Base-by-base conservation (phyloP, 1,139 yeast species). In the Taphrina wiesneri region DNA sequence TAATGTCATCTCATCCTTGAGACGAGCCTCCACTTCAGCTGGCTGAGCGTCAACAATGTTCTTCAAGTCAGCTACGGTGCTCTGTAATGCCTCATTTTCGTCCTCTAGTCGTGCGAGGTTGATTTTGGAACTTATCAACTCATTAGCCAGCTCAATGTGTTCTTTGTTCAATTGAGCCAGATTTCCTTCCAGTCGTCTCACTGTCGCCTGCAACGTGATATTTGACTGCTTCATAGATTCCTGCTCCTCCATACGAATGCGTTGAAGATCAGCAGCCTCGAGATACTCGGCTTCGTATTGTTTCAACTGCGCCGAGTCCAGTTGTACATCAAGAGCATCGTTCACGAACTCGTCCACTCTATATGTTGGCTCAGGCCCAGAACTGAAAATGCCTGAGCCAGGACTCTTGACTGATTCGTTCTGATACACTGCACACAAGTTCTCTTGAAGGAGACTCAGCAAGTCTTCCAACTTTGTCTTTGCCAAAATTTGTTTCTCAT, bases 71-170 rank as follows among this genome's bases (percentile, higher is more conserved):
- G 78, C 77, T 23, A 88, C 81, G 68, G 85, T 86, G 1, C 77
- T 74, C 66, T 79, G 77, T 68, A 91, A 77, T 56, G 82, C 82
- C 26, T 80, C 82, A 69, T 90, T 90, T 67, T 85, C 87, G 63
- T 85, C 87, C 63, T 81, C 80, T 34, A 91, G 77, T 26, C 87
- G 86, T 11, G 87, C 90, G 62, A 88, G 83, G 67, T 83, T 81
- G 54, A 86, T 79, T 69, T 87, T 81, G 52, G 85, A 86, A 66
- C 81, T 81, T 32, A 87, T 84, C 83, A 87, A 80, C 71, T 86
- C 96, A 74, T 88, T 88, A 7, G 92, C 86, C 47, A 93, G 82
- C 65, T 83, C 85, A 39, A 86, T 82, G 75, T 93, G 97, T 73
- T 92, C 97, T 68, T 85, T 82, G 72, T 90, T 91, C 68, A 93